A percentile compares a stretch with the other conserved stretches of the same genome.
phyloP scores from a whole-genome alignment of 352 stramenopile genomes.

The Phytophthora syringae region DNA sequence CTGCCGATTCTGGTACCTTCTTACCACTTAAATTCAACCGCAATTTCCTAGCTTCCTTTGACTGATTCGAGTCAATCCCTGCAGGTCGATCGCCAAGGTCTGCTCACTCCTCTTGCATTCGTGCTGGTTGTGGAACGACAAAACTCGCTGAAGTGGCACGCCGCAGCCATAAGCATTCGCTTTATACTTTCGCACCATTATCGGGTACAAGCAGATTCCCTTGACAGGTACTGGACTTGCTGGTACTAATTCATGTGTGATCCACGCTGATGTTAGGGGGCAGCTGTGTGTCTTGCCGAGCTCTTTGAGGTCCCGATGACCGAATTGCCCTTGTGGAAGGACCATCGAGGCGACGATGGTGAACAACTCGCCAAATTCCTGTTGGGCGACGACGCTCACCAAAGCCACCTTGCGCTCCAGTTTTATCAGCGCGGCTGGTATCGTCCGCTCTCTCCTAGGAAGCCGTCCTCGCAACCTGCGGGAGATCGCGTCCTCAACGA shows the following conservation, averaged over 20 bases:
- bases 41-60: background rate
- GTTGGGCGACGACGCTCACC: slow-evolving; percentile 45
- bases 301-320: slow-evolving; percentile 31
- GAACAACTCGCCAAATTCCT: slow-evolving; percentile 40
- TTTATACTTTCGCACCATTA: slow-evolving; percentile 47
- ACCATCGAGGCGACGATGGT: slow-evolving; percentile 20
- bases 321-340: slow-evolving; percentile 27
- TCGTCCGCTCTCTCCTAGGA: slow-evolving; percentile 37
- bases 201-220: slow-evolving; percentile 19
- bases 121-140: slow-evolving; percentile 56
- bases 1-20: slow-evolving; percentile 48
- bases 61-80: slow-evolving; percentile 11
- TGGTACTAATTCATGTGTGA: background rate
- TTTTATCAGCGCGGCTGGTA: slow-evolving; percentile 66
- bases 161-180: slow-evolving; percentile 56
- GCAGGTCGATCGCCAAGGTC: slow-evolving; percentile 42
- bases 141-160: slow-evolving; percentile 70
- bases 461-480: slow-evolving; percentile 14
- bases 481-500: slow-evolving; percentile 26
- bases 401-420: slow-evolving; percentile 40
- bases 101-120: slow-evolving; percentile 66
- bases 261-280: slow-evolving; percentile 14
- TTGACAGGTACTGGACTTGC: background rate
- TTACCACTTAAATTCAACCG: background rate
- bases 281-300: slow-evolving; percentile 16